These are phyloP conservation scores for Chionographis japonica DNA, from an alignment of 106 monocot genomes.

Conservation along the genomic window DNA sequence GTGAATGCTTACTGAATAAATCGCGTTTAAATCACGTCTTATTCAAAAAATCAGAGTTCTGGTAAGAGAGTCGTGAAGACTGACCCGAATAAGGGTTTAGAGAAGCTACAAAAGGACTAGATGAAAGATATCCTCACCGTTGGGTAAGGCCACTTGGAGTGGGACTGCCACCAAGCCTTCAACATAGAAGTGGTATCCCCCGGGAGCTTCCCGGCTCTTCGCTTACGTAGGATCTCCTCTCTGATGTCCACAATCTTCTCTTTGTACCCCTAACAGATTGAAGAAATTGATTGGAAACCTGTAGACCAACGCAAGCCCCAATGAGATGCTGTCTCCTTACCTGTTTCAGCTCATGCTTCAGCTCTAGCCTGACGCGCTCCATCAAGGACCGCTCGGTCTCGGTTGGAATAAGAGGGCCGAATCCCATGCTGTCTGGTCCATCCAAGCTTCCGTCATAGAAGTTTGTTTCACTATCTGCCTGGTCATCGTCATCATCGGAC, in stretches of 20 bases:
- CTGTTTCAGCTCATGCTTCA: constrained; percentile 54
- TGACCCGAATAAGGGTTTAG: too few species aligned
- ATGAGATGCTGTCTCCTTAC: constrained; percentile 5
- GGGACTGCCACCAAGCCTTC: constrained; percentile 59
- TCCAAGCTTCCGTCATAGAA: constrained; percentile 28
- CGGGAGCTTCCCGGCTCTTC: constrained; percentile 50
- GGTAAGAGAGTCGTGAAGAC: too few species aligned
- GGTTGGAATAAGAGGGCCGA: constrained; percentile 34
- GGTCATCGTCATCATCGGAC: constrained; percentile 44
- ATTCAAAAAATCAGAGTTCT: too few species aligned
- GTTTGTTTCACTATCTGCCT: constrained; percentile 27
- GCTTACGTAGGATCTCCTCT: constrained; percentile 47
- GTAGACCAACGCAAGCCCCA: not conserved
- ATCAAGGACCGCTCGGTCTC: constrained; percentile 37
- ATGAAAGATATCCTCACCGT: constrained; percentile 12
- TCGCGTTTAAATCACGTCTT: too few species aligned
- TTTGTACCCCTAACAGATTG: constrained; percentile 31
- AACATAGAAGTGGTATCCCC: constrained; percentile 41
- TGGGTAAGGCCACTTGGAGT: constrained; percentile 53
- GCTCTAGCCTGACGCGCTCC: constrained; percentile 41
- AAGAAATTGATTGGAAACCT: not conserved
- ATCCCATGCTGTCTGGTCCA: constrained; percentile 39
- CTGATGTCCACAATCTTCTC: constrained; percentile 47
- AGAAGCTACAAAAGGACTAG: not conserved
- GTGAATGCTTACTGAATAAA: too few species aligned